Percentiles rank a stretch among this genome's conserved stretches.
phyloP scores from a whole-genome alignment of 1,284 basidiomycete genomes.

The Ustilago shanxiensis region DNA sequence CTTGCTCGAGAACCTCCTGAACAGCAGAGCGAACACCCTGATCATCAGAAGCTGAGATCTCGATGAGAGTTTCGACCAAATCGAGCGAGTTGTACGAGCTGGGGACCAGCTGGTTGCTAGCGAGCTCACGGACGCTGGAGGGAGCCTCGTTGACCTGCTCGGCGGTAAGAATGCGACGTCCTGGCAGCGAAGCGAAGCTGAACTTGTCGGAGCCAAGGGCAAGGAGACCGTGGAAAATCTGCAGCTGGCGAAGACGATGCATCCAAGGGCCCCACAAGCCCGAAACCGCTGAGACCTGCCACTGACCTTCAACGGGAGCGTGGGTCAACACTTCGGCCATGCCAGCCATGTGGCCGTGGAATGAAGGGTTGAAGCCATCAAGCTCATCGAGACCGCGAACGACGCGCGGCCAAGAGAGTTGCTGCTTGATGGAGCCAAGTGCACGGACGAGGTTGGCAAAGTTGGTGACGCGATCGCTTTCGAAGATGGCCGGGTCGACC shows the following conservation, averaged over 20 bases:
- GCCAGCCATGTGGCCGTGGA: constrained; percentile 65
- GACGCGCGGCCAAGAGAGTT: constrained; percentile 67
- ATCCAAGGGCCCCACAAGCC: constrained; percentile 76
- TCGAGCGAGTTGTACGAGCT: constrained; percentile 95
- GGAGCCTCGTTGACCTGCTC: constrained; percentile 74
- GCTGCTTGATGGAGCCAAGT: constrained; percentile 29
- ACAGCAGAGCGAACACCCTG: constrained; percentile 60
- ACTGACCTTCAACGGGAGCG: constrained; percentile 27
- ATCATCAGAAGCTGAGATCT: constrained; percentile 91
- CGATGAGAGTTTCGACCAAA: constrained; percentile 85
- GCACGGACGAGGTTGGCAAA: constrained; percentile 49
- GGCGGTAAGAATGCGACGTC: constrained; percentile 54
- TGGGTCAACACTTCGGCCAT: constrained; percentile 65
- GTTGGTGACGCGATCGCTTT: constrained; percentile 50
- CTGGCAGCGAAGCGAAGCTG: constrained; percentile 75
- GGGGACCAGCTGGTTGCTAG: constrained; percentile 78
- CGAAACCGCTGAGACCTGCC: constrained; percentile 70
- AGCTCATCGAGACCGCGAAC: constrained; percentile 71
- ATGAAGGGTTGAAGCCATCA: constrained; percentile 71
- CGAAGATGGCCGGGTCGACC: constrained; percentile 42
- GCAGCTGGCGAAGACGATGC: constrained; percentile 86
- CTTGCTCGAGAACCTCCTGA: constrained; percentile 66
- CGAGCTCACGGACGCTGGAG: constrained; percentile 82
- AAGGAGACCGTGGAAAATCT: constrained; percentile 86
- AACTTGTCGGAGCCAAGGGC: constrained; percentile 82